Base-by-base conservation (phyloP, 768 basidiomycete genomes). In the Mycena leptocephala region DNA sequence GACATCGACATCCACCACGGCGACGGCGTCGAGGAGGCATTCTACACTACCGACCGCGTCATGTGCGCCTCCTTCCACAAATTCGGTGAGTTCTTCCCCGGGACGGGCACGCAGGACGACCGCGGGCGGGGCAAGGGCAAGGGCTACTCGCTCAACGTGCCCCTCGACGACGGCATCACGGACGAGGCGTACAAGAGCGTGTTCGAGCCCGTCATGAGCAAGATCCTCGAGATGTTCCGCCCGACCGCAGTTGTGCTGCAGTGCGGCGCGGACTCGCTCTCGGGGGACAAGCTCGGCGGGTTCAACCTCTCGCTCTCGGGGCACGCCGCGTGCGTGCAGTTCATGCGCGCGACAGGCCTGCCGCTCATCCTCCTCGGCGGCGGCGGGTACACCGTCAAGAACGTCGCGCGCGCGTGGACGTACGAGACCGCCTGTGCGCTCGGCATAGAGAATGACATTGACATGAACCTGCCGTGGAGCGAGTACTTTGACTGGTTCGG, bases 1-100 rank as follows among this genome's bases (percentile, higher is more conserved):
- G 98, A 99, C 86, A 97, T 99, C 75, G 98, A 99, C 84, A 96
- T 97, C 59, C 98, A 99, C 84, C 98, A 99, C 83, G 98, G 98
- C 22, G 98, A 99, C 82, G 98, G 98, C 16, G 98, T 99, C 30
- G 98, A 99, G 81, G 98, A 99, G 83, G 98, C 98, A 1, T 99
- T 99, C 87, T 99, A 98, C 83, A 97, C 96, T 35, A 98, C 96
- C 5, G 96, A 99, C 83, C 90, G 98, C 66, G 98, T 99, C 79
- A 97, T 99, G 95, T 98, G 97, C 3, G 95, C 93, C 79, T 95
- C 94, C 61, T 98, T 99, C 83, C 98, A 99, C 87, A 98, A 99
- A 84, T 98, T 95, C 80, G 98, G 98, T 30, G 98, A 99, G 82
- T 97, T 94, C 82, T 98, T 97, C 84, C 96, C 96, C 10, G 96